These are phyloP conservation scores for Cardamine chenopodiifolia DNA, from an alignment of 345 rosid genomes.

Conservation along the genomic window DNA sequence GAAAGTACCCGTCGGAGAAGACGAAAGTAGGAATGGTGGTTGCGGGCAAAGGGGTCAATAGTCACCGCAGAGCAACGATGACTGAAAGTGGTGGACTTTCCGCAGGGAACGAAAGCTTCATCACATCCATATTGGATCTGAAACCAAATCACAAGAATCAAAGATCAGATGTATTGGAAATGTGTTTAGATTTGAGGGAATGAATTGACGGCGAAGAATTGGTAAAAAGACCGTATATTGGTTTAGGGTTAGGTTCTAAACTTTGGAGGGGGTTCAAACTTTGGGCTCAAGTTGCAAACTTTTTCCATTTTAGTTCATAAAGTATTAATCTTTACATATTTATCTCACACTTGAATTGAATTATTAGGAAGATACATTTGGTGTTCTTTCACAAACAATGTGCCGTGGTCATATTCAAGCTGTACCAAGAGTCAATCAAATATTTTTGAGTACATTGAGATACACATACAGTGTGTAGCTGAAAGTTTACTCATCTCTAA, in stretches of 20 bases:
- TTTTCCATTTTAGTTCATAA: slow-evolving; percentile 2
- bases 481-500: neutral
- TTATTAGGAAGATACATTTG: too few species aligned
- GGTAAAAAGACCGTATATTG: neutral
- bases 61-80: slow-evolving; percentile 54
- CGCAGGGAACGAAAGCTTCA: slow-evolving; percentile 55
- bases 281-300: neutral
- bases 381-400: neutral
- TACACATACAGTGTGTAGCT: neutral
- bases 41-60: slow-evolving; percentile 40
- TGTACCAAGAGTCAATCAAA: neutral
- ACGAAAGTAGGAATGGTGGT: slow-evolving; percentile 48
- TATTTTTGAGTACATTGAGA: neutral
- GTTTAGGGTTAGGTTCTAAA: slow-evolving; percentile 4
- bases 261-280: slow-evolving; percentile 1
- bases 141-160: slow-evolving; percentile 1
- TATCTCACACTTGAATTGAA: neutral
- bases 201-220: slow-evolving; percentile 1
- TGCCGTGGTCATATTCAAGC: neutral
- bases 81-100: slow-evolving; percentile 69
- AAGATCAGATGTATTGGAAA: neutral
- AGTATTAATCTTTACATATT: neutral
- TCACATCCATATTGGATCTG: slow-evolving; percentile 45
- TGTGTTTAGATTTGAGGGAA: neutral
- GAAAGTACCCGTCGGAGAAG: slow-evolving; percentile 67